Percentiles rank a stretch among this genome's conserved stretches.
These are phyloP conservation scores for Pseudevernia furfuracea DNA, from an alignment of 495 filamentous ascomycete species.

Conservation along the genomic window DNA sequence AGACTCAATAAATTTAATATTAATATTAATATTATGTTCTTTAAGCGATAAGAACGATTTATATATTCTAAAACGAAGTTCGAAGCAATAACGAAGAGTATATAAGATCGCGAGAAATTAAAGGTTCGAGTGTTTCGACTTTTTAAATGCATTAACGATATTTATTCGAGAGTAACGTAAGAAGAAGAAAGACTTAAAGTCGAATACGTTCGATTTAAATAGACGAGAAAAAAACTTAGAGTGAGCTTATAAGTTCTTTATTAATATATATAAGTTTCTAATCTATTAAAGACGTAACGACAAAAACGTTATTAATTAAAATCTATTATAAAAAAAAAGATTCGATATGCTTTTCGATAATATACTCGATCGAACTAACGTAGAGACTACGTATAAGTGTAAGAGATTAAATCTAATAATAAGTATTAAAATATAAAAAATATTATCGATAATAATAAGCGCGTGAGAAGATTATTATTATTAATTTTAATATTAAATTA, in stretches of 20 bases:
- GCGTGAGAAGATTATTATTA: no score
- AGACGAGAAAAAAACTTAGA: no score
- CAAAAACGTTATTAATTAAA: not conserved
- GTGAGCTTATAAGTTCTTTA: not conserved
- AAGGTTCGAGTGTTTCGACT: not conserved
- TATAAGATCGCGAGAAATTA: not conserved
- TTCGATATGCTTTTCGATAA: not conserved
- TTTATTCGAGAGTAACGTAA: not conserved
- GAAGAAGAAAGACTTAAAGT: not conserved
- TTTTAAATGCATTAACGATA: not conserved
- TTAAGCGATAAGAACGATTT: not conserved
- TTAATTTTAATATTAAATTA: not conserved
- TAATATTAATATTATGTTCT: not conserved
- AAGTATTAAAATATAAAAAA: not conserved
- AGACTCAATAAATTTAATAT: conserved; percentile 1
- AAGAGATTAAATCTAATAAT: not conserved
- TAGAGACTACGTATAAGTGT: not conserved
- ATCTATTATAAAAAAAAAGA: not conserved
- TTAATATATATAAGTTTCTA: not conserved
- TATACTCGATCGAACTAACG: not conserved
- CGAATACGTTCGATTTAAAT: not conserved
- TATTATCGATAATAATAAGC: not conserved
- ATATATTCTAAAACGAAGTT: not conserved
- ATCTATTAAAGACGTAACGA: not conserved
- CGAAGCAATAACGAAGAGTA: not conserved